Evolutionary conservation across 495 filamentous ascomycete species (phyloP).

Genomic region (Talaromyces wortmannii): DNA sequence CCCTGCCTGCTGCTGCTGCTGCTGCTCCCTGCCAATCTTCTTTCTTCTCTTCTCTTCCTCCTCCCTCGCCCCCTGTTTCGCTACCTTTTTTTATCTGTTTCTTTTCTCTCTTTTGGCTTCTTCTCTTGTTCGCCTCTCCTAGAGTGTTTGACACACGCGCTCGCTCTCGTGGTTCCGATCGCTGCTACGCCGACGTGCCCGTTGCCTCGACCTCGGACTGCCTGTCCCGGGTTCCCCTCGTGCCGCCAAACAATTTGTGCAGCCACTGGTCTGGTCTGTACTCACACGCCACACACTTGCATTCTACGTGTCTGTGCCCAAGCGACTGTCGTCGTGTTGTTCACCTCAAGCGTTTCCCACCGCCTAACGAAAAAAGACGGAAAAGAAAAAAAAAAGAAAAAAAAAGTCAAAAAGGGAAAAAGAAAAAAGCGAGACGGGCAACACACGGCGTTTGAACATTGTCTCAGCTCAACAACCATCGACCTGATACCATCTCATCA

Average conservation of each 20-base stretch:
- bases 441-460: not conserved
- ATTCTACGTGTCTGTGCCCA: too few relatives aligned
- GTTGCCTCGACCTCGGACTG: conserved; percentile 11
- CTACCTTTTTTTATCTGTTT: conserved; percentile 9
- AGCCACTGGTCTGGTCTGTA: conserved; percentile 49
- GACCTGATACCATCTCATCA: conserved; percentile 6
- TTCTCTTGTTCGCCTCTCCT: conserved; percentile 24
- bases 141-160: conserved; percentile 46
- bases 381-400: not conserved
- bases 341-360: too few relatives aligned
- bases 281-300: conserved; percentile 1
- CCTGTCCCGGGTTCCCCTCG: conserved; percentile 16
- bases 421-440: too few relatives aligned
- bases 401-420: conserved; percentile 3
- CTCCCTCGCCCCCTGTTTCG: conserved; percentile 2
- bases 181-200: conserved; percentile 25
- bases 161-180: conserved; percentile 25
- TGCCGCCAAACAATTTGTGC: conserved; percentile 25
- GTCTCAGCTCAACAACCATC: conserved; percentile 13
- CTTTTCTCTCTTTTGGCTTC: conserved; percentile 10
- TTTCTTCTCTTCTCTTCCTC: conserved; percentile 1
- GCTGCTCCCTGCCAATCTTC: not conserved
- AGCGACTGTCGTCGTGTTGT: too few relatives aligned
- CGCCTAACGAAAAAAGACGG: too few relatives aligned
- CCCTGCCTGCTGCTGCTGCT: not conserved